phyloP scores from a whole-genome alignment of 2,329 filamentous ascomycete species.

The Aureobasidium sp. region DNA sequence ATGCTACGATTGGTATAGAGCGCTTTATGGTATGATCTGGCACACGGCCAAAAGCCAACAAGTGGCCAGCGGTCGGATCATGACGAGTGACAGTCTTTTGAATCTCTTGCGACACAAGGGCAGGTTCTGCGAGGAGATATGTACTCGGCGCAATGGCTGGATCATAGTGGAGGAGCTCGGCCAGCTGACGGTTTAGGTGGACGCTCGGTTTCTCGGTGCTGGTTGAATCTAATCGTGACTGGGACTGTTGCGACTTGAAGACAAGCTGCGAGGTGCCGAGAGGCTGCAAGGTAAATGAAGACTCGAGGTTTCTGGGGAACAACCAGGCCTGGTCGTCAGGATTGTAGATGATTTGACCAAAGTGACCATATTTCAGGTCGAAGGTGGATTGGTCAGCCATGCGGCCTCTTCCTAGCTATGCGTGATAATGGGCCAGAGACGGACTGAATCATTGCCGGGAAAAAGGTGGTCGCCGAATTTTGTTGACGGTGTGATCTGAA shows the following conservation, averaged over 20 bases:
- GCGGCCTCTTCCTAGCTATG: conserved; percentile 32
- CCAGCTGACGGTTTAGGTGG: not conserved
- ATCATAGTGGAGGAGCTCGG: not conserved
- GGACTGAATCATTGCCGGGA: conserved; percentile 15
- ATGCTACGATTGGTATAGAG: conserved; percentile 28
- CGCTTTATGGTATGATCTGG: conserved; percentile 30
- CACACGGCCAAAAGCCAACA: conserved; percentile 52
- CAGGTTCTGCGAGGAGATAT: not conserved
- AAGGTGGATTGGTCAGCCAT: conserved; percentile 48
- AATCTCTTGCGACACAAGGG: conserved; percentile 26
- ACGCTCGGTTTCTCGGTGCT: conserved; percentile 17
- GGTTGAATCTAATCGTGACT: not conserved
- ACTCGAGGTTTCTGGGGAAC: conserved; percentile 34
- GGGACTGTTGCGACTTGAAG: not conserved
- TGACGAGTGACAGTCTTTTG: conserved; percentile 26
- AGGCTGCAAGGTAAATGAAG: conserved; percentile 20
- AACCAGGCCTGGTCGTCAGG: conserved; percentile 40
- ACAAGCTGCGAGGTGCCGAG: conserved; percentile 18
- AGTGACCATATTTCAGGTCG: conserved; percentile 47
- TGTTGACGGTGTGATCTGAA: not conserved
- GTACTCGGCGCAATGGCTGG: not conserved
- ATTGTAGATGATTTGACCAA: conserved; percentile 44
- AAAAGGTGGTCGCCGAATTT: not conserved
- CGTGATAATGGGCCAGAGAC: conserved; percentile 3
- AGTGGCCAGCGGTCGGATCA: conserved; percentile 33